A percentile compares a stretch with the other conserved stretches of the same genome.
Evolutionary conservation across 345 rosid genomes (phyloP).

Genomic region (Capsella bursapastoris): DNA sequence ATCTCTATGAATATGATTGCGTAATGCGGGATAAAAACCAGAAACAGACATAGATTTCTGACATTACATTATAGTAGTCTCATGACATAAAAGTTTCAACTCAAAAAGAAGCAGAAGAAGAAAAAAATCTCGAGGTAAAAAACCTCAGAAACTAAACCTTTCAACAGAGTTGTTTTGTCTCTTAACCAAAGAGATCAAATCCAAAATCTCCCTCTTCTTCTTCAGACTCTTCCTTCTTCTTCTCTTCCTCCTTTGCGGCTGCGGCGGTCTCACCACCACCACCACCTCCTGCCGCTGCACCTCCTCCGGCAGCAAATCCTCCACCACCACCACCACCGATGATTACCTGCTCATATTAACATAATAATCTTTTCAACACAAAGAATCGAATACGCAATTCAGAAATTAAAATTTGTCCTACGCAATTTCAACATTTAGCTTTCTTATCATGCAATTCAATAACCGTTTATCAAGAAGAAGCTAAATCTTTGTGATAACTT

Average conservation of each 20-base stretch:
- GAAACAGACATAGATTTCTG: conserved; percentile 36
- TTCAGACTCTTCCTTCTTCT: conserved; percentile 69
- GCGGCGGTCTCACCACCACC: conserved; percentile 56
- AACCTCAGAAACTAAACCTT: conserved; percentile 13
- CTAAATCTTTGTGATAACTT: too few species aligned
- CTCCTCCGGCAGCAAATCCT: conserved; percentile 56
- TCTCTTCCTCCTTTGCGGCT: conserved; percentile 56
- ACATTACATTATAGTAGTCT: conserved; percentile 4
- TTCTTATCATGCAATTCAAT: too few species aligned
- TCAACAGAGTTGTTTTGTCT: not conserved
- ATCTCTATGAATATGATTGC: too few species aligned
- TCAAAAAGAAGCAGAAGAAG: not conserved
- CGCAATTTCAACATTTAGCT: too few species aligned
- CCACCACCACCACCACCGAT: conserved; percentile 59
- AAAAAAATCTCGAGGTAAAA: not conserved
- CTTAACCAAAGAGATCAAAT: conserved; percentile 70
- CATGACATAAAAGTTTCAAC: not conserved
- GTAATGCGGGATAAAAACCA: not conserved
- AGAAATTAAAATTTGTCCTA: too few species aligned
- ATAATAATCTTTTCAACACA: not conserved
- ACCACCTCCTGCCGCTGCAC: conserved; percentile 53
- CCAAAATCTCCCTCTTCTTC: conserved; percentile 73
- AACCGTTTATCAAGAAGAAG: too few species aligned
- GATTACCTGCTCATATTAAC: conserved; percentile 49
- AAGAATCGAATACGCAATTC: not conserved